A percentile compares a stretch with the other conserved stretches of the same genome.
phyloP scores from a whole-genome alignment of 2,329 filamentous ascomycete species.

The Venturia nashicola region DNA sequence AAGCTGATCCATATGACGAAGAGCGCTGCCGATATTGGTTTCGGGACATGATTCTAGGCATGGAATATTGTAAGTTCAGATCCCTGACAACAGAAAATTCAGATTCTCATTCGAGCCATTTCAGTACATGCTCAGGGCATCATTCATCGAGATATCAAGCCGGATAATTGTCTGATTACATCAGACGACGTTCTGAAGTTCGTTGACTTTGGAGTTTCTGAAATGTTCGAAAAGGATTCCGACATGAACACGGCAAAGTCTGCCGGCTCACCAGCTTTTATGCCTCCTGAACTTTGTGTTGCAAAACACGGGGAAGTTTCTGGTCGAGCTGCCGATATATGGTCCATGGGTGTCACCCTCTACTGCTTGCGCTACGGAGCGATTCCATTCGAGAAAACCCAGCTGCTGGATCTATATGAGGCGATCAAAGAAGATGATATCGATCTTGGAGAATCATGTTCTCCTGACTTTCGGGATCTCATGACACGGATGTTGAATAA shows the following conservation, averaged over 20 bases:
- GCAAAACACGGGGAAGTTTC: conserved; percentile 77
- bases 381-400: conserved; percentile 72
- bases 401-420: conserved; percentile 78
- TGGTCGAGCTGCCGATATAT: conserved; percentile 84
- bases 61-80: conserved; percentile 66
- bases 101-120: conserved; percentile 15
- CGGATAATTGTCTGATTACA: conserved; percentile 86
- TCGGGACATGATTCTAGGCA: conserved; percentile 82
- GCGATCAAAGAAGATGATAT: conserved; percentile 65
- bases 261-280: conserved; percentile 86
- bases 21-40: conserved; percentile 87
- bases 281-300: conserved; percentile 85
- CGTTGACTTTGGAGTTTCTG: conserved; percentile 96
- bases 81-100: background rate
- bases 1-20: conserved; percentile 67
- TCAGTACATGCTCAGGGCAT: conserved; percentile 85
- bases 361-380: conserved; percentile 84
- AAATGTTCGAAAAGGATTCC: conserved; percentile 86
- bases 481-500: conserved; percentile 69
- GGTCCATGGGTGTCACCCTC: conserved; percentile 95
- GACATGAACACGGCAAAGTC: conserved; percentile 89
- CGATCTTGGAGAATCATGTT: conserved; percentile 49
- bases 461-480: conserved; percentile 60
- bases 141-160: conserved; percentile 94
- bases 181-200: conserved; percentile 91